Base-by-base conservation (phyloP, 2,329 filamentous ascomycete genomes). In the Ophiognomonia clavigignenti-juglandacearum region DNA sequence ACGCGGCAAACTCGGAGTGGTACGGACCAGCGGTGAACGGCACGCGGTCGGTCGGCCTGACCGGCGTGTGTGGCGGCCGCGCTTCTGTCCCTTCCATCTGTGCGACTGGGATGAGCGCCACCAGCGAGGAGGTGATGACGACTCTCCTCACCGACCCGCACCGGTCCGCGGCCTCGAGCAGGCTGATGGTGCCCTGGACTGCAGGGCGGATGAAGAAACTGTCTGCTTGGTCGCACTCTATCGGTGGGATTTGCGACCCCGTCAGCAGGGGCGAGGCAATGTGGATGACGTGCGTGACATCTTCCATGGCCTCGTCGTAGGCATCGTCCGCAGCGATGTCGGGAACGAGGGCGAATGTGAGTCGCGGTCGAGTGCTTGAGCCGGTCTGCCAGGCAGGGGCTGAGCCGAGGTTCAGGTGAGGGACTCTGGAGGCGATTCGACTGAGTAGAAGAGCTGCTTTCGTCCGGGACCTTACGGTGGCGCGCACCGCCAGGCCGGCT, bases 1-100 rank as follows among this genome's bases (percentile, higher is more conserved):
- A 69, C 18, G 65, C 66, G 6, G 56, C 59, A 29, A 66, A 57
- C 39, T 57, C 55, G 45, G 56, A 56, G 18, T 49, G 47, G 52
- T 63, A 64, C 9, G 64, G 64, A 2, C 56, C 57, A 1, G 47
- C n/a, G 3, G 38, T 36, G 43, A 51, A 35, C 5, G 48, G 40
- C 5, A 53, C 39, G 24, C 53, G 51, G 37, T 53, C 54, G 11
- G 49, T 46, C 2, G 49, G 50, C 16, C 18, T 24, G 11, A 47
- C 42, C 14, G 42, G 36, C 8, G 27, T 27, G 40, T 26, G 10
- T 16, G 39, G 24, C 26, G 44, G 44, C 20, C 47, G 44, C 16
- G 36, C 10, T 40, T 47, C 47, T 23, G 27, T 29, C 27, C 53
- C 53, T 39, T 55, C 53, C 53, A 55, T 55, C 41, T 53, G 45